Percentiles rank a stretch among this genome's conserved stretches.
phyloP scores from a whole-genome alignment of 176 grass and related monocot species.

The Oryza australiensis region DNA sequence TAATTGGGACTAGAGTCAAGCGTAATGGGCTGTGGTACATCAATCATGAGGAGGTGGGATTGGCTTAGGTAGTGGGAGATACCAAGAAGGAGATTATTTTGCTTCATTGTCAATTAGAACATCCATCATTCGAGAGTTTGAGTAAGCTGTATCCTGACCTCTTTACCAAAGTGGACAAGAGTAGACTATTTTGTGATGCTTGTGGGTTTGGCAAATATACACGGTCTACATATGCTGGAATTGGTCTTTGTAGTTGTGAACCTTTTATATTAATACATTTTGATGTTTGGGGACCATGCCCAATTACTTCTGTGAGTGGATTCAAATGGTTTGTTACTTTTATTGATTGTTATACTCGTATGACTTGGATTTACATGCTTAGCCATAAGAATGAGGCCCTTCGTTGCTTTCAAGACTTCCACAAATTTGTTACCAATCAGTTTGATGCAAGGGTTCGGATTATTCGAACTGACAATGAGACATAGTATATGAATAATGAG shows the following conservation, averaged over 20 bases:
- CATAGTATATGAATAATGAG: neutral
- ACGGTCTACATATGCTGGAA: too few species aligned
- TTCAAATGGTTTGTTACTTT: neutral
- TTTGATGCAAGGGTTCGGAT: neutral
- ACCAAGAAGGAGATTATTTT: too few species aligned
- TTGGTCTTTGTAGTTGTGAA: too few species aligned
- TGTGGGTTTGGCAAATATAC: neutral
- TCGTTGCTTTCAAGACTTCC: neutral
- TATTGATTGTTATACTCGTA: slow-evolving; percentile 5
- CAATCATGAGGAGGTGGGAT: neutral
- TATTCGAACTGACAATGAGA: neutral
- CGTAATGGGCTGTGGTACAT: neutral
- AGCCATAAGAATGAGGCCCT: neutral
- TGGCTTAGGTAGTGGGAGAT: too few species aligned
- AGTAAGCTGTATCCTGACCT: neutral
- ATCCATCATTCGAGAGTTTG: too few species aligned
- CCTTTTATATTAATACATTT: too few species aligned
- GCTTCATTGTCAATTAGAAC: too few species aligned
- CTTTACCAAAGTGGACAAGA: neutral
- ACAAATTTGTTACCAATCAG: neutral
- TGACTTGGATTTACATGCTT: neutral
- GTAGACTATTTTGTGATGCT: neutral
- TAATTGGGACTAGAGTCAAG: neutral
- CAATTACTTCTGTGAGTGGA: neutral
- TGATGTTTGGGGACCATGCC: too few species aligned